These are phyloP conservation scores for Lactuca sativa DNA, from an alignment of 129 eudicot species.

Conservation along the genomic window DNA sequence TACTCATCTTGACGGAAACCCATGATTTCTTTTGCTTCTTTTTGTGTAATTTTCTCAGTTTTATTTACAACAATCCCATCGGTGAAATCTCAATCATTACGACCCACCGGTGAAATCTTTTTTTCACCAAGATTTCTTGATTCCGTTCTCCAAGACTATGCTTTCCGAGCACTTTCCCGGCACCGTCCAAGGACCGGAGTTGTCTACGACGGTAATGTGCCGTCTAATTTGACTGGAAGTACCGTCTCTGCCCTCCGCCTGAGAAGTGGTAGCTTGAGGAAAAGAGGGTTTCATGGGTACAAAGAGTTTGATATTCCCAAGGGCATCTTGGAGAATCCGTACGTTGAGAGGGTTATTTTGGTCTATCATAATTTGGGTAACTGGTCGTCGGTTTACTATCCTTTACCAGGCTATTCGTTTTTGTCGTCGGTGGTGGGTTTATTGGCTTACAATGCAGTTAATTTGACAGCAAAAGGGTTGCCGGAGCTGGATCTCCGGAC, in stretches of 20 bases:
- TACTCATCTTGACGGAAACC: slow-evolving; percentile 33
- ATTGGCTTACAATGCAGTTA: slow-evolving; percentile 63
- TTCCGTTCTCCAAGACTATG: slow-evolving; percentile 73
- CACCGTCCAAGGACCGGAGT: slow-evolving; percentile 57
- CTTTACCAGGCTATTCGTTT: slow-evolving; percentile 59
- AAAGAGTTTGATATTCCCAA: slow-evolving; percentile 69
- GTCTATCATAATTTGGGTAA: slow-evolving; percentile 85
- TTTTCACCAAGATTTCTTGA: slow-evolving; percentile 54
- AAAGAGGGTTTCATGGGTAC: slow-evolving; percentile 48
- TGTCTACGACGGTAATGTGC: slow-evolving; percentile 50
- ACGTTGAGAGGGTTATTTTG: slow-evolving; percentile 74
- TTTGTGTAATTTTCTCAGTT: slow-evolving; percentile 19
- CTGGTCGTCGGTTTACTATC: slow-evolving; percentile 63
- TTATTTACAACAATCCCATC: slow-evolving; percentile 31
- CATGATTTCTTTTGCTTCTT: slow-evolving; percentile 33
- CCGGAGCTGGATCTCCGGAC: slow-evolving; percentile 61
- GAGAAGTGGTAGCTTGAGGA: slow-evolving; percentile 81
- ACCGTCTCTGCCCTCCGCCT: slow-evolving; percentile 60
- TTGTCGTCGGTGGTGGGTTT: slow-evolving; percentile 81
- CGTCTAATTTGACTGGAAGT: slow-evolving; percentile 65
- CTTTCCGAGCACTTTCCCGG: slow-evolving; percentile 55
- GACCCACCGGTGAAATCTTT: slow-evolving; percentile 19
- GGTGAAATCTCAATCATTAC: slow-evolving; percentile 2
- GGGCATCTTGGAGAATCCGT: slow-evolving; percentile 73
- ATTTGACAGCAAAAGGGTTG: slow-evolving; percentile 47